Evolutionary conservation across 2,329 filamentous ascomycete genomes (phyloP), one percentile per base, ranked within the genome.

Genomic region (Davidsoniella neocaledoniae): DNA sequence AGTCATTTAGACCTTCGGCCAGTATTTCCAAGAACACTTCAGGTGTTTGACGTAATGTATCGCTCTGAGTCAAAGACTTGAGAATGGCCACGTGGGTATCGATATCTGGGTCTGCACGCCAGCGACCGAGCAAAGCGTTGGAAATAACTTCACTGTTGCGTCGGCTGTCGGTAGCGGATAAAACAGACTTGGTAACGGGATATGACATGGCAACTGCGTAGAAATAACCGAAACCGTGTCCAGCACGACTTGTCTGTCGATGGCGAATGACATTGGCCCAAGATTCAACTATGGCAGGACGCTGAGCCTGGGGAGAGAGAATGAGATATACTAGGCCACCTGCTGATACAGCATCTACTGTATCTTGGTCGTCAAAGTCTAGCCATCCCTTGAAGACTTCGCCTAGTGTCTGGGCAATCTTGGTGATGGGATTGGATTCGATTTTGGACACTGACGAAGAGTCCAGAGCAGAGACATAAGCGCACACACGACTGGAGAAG

Each of bases 1-100:
- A 96, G 61, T 98, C 88, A 56, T 90, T 82, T 25, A 98, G 65
- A 0, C 81, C 77, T 39, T 73, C 72, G 0, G 63, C 59, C 7
- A 82, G 62, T 1, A 77, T 54, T 0, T 58, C 57, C 1, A 74
- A 53, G 51, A 78, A 72, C 2, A 58, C 56, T 4, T 57, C 55
- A 3, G 65, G 60, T 40, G 67, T 64, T 25, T 66, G 59, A 37
- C 58, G 61, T 3, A 77, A 60, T 4, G 73, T 60, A 5, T 63
- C 63, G 51, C 69, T 72, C 33, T 64, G 65, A 1, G 68, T 62
- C 25, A 81, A 62, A 46, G 72, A 74, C 52, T 73, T 69, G 10
- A 81, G 62, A 23, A 81, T 71, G 2, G 74, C 66, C 2, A 72
- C 69, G 16, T 70, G 66, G 3, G 69, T 73, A 9, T 77, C 73